Evolutionary conservation across 2,329 filamentous ascomycete species (phyloP), one percentile per base, ranked within the genome.

Genomic region (Neurospora sp.): DNA sequence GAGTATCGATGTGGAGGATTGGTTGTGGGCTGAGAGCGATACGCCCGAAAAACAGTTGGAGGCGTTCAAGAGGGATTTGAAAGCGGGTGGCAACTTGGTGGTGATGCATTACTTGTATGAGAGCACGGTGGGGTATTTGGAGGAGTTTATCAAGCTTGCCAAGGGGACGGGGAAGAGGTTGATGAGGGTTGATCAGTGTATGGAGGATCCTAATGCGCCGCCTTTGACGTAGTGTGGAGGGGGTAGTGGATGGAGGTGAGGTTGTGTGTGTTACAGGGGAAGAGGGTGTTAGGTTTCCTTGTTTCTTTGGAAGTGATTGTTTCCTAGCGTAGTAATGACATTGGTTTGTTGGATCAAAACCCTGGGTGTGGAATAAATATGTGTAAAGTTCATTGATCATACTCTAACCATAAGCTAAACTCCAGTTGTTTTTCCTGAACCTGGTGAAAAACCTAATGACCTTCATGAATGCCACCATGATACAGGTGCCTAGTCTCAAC

Each of bases 1-100:
- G 90, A 88, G 84, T 75, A 86, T 92, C 66, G 89, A 92, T 75
- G 86, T 91, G 39, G 87, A 91, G 80, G 90, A 92, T 77, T 91
- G 89, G 88, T 75, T 90, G 33, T 92, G 89, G 88, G 89, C 87
- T 1, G 80, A 84, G 76, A 85, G 83, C 0, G 75, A 79, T 62
- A 91, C 88, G 3, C 89, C 89, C 0, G 86, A 90, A 80, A 88
- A 88, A 75, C 90, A 91, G 79, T 79, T 90, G 15, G 86, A 87
- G 3, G 87, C 89, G 13, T 91, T 92, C 79, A 83, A 86, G 76
- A 82, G 86, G 3, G 88, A 90, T 76, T 83, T 91, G 2, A 81
- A 82, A 33, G 86, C 84, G 74, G 89, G 89, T 1, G 89, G 89
- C 1, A 83, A 83, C 73, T 79, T 92, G 67, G 87, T 90, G 0